Percentiles rank a stretch among this genome's conserved stretches.
Conservation (phyloP, 176 grass and related monocot genomes). For the Rhipidocladum racemiflorum region DNA sequence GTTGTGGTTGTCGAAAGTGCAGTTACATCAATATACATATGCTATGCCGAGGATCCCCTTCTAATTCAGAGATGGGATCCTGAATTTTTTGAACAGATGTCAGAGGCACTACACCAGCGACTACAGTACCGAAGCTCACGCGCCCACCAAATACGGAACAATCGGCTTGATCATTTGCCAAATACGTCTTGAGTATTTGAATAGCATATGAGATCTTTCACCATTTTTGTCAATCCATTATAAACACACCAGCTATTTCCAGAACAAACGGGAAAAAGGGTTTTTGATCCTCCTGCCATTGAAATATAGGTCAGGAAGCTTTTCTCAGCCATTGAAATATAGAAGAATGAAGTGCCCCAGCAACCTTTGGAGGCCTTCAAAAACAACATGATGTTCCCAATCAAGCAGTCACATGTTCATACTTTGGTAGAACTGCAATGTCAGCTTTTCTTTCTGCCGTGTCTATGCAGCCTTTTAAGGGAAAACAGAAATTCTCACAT, state of each 20-base stretch:
- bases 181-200: slow-evolving; percentile 59
- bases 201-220: background rate
- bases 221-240: slow-evolving; percentile 23
- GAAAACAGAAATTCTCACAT: background rate
- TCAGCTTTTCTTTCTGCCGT: background rate
- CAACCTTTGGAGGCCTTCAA: slow-evolving; percentile 31
- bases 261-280: background rate
- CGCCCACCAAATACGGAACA: slow-evolving; percentile 64
- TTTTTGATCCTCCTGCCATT: slow-evolving; percentile 10
- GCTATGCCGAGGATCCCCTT: slow-evolving; percentile 78
- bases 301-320: slow-evolving; percentile 23
- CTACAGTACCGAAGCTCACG: slow-evolving; percentile 83
- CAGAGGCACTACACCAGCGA: slow-evolving; percentile 71
- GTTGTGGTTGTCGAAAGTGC: slow-evolving; percentile 95
- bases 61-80: slow-evolving; percentile 94
- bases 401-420: slow-evolving; percentile 5
- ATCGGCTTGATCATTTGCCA: slow-evolving; percentile 63
- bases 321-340: background rate
- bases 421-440: background rate
- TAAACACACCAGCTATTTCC: slow-evolving; percentile 6
- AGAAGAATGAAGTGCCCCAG: slow-evolving; percentile 25
- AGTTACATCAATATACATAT: slow-evolving; percentile 98
- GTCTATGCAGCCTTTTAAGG: background rate
- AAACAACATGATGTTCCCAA: background rate
- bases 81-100: slow-evolving; percentile 75